These are phyloP conservation scores for Erodium moschatum DNA, from an alignment of 441 rosid species.

Conservation along the genomic window DNA sequence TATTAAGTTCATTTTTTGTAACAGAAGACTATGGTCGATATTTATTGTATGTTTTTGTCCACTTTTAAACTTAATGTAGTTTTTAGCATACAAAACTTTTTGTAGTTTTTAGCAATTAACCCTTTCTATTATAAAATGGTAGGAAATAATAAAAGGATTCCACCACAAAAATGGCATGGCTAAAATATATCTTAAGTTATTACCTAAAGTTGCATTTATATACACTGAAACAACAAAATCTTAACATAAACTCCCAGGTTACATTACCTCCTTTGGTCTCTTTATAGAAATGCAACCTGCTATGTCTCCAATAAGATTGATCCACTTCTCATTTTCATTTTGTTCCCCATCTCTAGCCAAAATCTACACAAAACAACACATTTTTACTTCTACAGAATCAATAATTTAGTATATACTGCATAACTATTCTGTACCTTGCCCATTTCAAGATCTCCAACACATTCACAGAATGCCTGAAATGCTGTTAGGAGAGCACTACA, in stretches of 20 bases:
- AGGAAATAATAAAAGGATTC: neutral
- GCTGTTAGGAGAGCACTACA: constrained; percentile 85
- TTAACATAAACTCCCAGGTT: constrained; percentile 3
- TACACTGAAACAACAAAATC: constrained; percentile 13
- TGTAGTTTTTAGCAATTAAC: no score
- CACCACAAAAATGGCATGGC: neutral
- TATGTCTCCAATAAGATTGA: constrained; percentile 73
- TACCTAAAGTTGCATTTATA: neutral
- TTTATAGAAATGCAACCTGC: constrained; percentile 90
- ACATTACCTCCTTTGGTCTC: constrained; percentile 90
- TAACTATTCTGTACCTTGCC: constrained; percentile 58
- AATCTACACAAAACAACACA: constrained; percentile 42
- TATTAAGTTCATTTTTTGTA: no score
- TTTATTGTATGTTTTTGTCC: no score
- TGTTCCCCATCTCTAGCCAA: constrained; percentile 88
- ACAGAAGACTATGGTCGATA: no score
- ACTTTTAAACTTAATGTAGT: no score
- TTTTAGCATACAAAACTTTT: no score
- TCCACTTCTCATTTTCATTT: constrained; percentile 88
- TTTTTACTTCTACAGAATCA: constrained; percentile 14
- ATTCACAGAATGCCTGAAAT: constrained; percentile 96
- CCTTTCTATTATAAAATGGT: neutral
- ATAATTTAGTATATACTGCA: neutral
- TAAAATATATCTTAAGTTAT: neutral
- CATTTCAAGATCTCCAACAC: constrained; percentile 99